phyloP scores from a whole-genome alignment of 306 rosid species.

The Acacia acuminata region DNA sequence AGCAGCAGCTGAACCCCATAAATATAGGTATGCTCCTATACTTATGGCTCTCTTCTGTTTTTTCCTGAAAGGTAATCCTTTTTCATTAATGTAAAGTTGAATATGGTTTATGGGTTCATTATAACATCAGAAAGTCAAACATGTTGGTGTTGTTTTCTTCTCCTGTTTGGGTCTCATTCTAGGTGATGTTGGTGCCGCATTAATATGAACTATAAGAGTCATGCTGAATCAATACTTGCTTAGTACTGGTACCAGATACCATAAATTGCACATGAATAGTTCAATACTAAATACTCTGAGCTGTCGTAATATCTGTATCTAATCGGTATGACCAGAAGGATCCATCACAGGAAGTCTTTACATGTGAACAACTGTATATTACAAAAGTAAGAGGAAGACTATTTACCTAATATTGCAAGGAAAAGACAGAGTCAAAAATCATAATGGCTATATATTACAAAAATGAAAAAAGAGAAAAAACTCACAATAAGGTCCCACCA shows the following conservation, averaged over 20 bases:
- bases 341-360: conserved; percentile 8
- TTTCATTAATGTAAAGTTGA: background rate
- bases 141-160: background rate
- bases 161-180: background rate
- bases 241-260: background rate
- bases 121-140: background rate
- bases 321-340: background rate
- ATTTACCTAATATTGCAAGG: conserved; percentile 17
- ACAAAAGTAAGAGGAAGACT: conserved; percentile 7
- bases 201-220: background rate
- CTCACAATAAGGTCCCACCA: conserved; percentile 29
- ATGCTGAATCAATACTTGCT: background rate
- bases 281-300: background rate
- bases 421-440: conserved; percentile 1
- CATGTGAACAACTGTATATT: conserved; percentile 24
- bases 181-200: background rate
- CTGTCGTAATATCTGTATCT: background rate
- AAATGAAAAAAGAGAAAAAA: conserved; percentile 6
- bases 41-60: background rate
- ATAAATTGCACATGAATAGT: background rate
- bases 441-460: conserved; percentile 9
- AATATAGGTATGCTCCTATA: background rate
- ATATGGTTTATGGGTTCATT: background rate
- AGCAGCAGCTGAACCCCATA: background rate
- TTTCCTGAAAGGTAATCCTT: background rate